These are phyloP conservation scores for Hygrophoropsis aurantiaca DNA, from an alignment of 768 basidiomycete species.

Conservation along the genomic window DNA sequence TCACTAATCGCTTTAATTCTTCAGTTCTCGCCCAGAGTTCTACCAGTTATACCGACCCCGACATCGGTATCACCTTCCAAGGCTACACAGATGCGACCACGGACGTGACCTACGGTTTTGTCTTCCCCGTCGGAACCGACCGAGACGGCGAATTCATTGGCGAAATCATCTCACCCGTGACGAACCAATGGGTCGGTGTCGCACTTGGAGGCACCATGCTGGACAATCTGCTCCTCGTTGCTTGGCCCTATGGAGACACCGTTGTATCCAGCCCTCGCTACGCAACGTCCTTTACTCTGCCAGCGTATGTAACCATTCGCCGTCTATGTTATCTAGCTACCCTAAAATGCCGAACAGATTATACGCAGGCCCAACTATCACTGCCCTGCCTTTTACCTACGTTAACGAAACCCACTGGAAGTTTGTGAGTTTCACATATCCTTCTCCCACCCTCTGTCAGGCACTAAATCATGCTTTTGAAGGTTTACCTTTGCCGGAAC, in stretches of 20 bases:
- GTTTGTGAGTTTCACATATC: too few relatives aligned
- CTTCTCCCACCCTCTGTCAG: too few relatives aligned
- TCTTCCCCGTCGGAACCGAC: constrained; percentile 51
- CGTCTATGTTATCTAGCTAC: neutral
- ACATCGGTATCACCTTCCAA: constrained; percentile 56
- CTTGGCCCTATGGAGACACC: constrained; percentile 65
- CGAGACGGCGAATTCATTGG: constrained; percentile 56
- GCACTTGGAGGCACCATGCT: constrained; percentile 56
- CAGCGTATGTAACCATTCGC: constrained; percentile 28
- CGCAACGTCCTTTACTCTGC: constrained; percentile 34
- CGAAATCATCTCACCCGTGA: constrained; percentile 56
- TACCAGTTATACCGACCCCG: constrained; percentile 45
- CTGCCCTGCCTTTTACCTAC: constrained; percentile 46
- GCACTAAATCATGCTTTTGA: too few relatives aligned
- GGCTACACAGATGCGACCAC: constrained; percentile 31
- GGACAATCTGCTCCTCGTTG: constrained; percentile 59
- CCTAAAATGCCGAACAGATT: too few relatives aligned
- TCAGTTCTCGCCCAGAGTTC: constrained; percentile 44
- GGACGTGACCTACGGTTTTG: constrained; percentile 42
- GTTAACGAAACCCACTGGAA: constrained; percentile 67
- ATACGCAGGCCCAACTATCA: constrained; percentile 39
- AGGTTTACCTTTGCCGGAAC: constrained; percentile 67
- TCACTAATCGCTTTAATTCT: too few relatives aligned
- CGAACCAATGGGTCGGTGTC: constrained; percentile 54
- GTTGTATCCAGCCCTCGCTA: constrained; percentile 55